These are phyloP conservation scores for Arabidopsis lyrata DNA, from an alignment of 441 rosid genomes.

Conservation along the genomic window DNA sequence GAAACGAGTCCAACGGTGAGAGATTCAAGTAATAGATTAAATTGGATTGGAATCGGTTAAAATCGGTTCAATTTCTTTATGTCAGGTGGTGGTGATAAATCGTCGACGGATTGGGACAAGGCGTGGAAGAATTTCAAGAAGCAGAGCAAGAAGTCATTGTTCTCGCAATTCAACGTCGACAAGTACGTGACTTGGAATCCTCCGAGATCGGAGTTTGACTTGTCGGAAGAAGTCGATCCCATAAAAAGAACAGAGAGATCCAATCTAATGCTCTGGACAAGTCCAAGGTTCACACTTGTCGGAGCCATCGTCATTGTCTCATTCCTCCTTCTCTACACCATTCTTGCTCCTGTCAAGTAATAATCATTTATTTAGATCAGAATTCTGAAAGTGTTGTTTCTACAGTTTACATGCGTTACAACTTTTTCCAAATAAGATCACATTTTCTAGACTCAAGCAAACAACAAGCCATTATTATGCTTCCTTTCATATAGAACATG, in stretches of 20 bases:
- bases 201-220: slow-evolving; percentile 68
- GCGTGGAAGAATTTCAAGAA: slow-evolving; percentile 89
- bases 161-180: slow-evolving; percentile 66
- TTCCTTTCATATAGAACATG: too few relatives aligned
- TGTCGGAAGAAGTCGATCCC: slow-evolving; percentile 92
- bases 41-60: slow-evolving; percentile 4
- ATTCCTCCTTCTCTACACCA: slow-evolving; percentile 78
- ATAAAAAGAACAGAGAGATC: slow-evolving; percentile 87
- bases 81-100: slow-evolving; percentile 39
- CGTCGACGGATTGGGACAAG: slow-evolving; percentile 88
- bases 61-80: not conserved
- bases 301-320: slow-evolving; percentile 74
- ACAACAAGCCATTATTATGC: too few relatives aligned
- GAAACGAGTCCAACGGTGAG: slow-evolving; percentile 51
- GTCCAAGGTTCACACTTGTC: slow-evolving; percentile 71
- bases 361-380: not conserved
- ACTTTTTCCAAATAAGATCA: not conserved
- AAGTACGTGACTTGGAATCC: slow-evolving; percentile 96
- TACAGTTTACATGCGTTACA: not conserved
- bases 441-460: not conserved
- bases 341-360: slow-evolving; percentile 77
- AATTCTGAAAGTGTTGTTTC: not conserved
- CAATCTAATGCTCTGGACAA: slow-evolving; percentile 86
- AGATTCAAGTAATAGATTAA: not conserved
- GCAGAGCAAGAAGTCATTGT: slow-evolving; percentile 73